Conservation (phyloP, 257 asterid genomes). For the Agastache rugosa region DNA sequence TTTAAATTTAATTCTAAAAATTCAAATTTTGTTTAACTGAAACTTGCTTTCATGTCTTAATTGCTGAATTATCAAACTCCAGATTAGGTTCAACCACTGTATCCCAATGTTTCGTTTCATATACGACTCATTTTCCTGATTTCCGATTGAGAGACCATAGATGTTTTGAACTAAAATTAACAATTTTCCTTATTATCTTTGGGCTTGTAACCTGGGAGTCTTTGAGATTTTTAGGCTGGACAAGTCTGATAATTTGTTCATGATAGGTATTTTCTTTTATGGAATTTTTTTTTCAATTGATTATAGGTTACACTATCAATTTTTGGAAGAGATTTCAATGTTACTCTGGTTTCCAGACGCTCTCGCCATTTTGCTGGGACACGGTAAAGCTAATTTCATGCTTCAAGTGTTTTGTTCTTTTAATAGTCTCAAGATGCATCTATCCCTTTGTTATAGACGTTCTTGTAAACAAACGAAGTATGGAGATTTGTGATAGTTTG, state of each 20-base stretch:
- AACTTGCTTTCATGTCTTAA: conserved; percentile 25
- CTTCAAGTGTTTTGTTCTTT: conserved; percentile 16
- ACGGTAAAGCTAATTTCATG: conserved; percentile 60
- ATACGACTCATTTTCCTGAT: conserved; percentile 19
- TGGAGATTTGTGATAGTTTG: conserved; percentile 3
- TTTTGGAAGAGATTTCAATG: conserved; percentile 95
- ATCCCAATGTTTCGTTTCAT: neutral
- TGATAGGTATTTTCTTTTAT: conserved; percentile 12
- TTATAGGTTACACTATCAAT: conserved; percentile 83
- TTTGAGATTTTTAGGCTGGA: conserved; percentile 16
- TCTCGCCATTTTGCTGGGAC: conserved; percentile 99
- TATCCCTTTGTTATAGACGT: conserved; percentile 8
- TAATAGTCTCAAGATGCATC: conserved; percentile 6
- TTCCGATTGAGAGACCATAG: neutral
- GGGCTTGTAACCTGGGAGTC: neutral
- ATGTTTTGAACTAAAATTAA: neutral
- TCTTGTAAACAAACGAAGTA: conserved; percentile 21
- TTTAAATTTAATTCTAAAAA: neutral
- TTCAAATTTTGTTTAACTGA: conserved; percentile 1
- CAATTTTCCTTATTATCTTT: neutral
- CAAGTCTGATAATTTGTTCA: conserved; percentile 16
- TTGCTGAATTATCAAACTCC: conserved; percentile 5
- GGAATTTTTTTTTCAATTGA: conserved; percentile 31
- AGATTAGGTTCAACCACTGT: neutral
- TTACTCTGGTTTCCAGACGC: conserved; percentile 87